phyloP scores from a whole-genome alignment of 192 early-diverging fungal genomes.

The Backusella parvicylindrica region DNA sequence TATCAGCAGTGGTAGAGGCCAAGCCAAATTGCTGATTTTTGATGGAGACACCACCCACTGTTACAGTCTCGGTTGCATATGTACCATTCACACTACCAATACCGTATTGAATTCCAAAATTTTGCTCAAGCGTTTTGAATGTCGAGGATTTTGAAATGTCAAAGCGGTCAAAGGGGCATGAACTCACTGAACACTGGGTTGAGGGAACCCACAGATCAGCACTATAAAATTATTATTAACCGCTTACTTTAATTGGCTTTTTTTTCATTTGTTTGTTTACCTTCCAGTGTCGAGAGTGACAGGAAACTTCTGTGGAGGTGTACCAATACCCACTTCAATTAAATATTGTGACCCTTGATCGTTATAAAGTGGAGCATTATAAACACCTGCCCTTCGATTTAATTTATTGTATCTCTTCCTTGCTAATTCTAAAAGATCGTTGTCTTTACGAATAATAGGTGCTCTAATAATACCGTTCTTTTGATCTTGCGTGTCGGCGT shows the following conservation, averaged over 20 bases:
- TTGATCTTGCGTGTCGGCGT: not conserved
- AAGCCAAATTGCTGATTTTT: slow-evolving; percentile 33
- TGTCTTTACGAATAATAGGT: slow-evolving; percentile 11
- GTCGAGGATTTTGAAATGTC: slow-evolving; percentile 20
- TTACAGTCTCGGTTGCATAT: slow-evolving; percentile 27
- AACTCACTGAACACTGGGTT: not conserved
- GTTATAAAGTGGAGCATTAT: slow-evolving; percentile 24
- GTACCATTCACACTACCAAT: slow-evolving; percentile 33
- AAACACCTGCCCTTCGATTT: not conserved
- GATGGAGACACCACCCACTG: slow-evolving; percentile 13
- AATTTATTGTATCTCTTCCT: not conserved
- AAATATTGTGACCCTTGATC: slow-evolving; percentile 36
- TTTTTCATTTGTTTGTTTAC: slow-evolving; percentile 15
- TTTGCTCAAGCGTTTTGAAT: slow-evolving; percentile 12
- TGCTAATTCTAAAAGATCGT: slow-evolving; percentile 7
- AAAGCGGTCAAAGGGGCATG: slow-evolving; percentile 26
- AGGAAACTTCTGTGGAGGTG: slow-evolving; percentile 25
- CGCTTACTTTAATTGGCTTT: not conserved
- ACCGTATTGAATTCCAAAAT: slow-evolving; percentile 30
- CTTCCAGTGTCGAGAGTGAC: slow-evolving; percentile 35
- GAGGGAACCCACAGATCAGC: slow-evolving; percentile 37
- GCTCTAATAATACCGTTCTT: slow-evolving; percentile 21
- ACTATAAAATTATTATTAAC: slow-evolving; percentile 7
- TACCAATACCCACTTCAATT: slow-evolving; percentile 27
- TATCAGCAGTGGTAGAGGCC: slow-evolving; percentile 18